Conservation (phyloP, 148 eudicot genomes). For the Rhododendron molle region DNA sequence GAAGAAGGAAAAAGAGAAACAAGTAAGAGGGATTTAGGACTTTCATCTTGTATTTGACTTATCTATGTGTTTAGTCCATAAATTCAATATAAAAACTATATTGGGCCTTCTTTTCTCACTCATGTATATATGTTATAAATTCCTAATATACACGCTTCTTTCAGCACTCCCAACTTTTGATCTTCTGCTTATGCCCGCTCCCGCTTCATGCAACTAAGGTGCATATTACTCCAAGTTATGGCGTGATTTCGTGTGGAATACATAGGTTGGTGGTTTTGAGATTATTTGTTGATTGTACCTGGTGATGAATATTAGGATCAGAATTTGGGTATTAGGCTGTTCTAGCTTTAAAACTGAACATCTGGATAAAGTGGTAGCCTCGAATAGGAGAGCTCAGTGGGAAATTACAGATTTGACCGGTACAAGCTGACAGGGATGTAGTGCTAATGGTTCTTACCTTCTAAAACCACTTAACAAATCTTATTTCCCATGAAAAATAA, state of each 20-base stretch:
- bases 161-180: too few species aligned
- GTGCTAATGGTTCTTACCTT: background rate
- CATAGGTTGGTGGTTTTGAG: background rate
- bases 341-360: background rate
- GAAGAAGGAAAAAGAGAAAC: too few species aligned
- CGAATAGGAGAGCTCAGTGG: background rate
- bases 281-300: background rate
- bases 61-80: too few species aligned
- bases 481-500: background rate
- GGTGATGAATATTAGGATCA: background rate
- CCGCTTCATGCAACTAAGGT: too few species aligned
- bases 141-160: too few species aligned
- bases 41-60: too few species aligned
- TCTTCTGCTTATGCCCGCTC: too few species aligned
- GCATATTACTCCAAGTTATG: background rate
- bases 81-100: too few species aligned
- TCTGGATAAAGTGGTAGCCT: background rate
- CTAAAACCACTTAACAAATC: background rate
- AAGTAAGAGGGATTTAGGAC: too few species aligned
- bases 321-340: background rate
- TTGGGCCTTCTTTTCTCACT: too few species aligned
- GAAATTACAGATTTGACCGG: background rate
- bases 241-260: background rate
- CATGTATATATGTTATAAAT: too few species aligned
- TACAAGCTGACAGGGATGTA: background rate